Percentiles rank a stretch among this genome's conserved stretches.
Conservation (phyloP, 164 flowering plant species). For the Stephania yunnanensis region DNA sequence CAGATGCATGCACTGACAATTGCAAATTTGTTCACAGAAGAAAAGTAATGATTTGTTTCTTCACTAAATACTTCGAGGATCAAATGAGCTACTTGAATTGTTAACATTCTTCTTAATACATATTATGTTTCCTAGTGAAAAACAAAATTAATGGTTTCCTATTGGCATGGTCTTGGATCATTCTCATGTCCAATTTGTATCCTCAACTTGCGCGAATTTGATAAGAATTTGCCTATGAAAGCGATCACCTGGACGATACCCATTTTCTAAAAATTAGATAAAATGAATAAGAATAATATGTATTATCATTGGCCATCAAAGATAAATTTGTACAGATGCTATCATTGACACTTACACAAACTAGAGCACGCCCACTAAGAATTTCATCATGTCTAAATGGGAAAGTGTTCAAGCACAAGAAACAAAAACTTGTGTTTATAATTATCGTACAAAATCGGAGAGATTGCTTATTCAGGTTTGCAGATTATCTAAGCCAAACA, state of each 20-base stretch:
- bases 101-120: no score
- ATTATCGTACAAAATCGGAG: neutral
- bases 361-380: no score
- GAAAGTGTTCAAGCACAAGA: neutral
- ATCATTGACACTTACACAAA: neutral
- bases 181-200: neutral
- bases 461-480: neutral
- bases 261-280: neutral
- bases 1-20: no score
- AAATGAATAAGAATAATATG: neutral
- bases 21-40: no score
- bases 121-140: neutral
- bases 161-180: neutral
- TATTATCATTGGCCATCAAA: neutral
- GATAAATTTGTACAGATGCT: neutral
- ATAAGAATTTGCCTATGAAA: neutral
- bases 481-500: neutral
- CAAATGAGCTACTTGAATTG: no score
- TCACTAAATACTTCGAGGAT: no score
- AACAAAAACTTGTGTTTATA: neutral
- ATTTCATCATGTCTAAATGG: neutral
- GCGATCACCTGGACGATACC: neutral
- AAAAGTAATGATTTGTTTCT: no score
- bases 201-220: neutral
- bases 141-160: neutral